A percentile compares a stretch with the other conserved stretches of the same genome.
Conservation (phyloP, 208 protist species). For the Crithidia expoeki region DNA sequence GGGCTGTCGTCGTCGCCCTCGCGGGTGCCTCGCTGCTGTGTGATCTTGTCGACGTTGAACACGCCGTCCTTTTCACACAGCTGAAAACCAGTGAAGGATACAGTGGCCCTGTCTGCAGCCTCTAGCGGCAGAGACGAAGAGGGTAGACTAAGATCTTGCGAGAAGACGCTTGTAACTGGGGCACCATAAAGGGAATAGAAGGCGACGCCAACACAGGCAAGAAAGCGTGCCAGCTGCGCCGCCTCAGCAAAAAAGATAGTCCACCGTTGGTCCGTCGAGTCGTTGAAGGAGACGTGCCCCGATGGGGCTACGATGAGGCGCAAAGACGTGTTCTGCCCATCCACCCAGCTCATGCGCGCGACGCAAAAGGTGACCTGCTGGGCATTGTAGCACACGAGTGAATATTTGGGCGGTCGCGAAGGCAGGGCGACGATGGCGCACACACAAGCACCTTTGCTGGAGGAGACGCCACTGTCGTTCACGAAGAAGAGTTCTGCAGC, state of each 20-base stretch:
- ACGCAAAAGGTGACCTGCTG: slow-evolving; percentile 69
- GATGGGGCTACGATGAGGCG: slow-evolving; percentile 50
- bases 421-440: slow-evolving; percentile 71
- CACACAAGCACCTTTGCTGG: slow-evolving; percentile 62
- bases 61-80: slow-evolving; percentile 28
- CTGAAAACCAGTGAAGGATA: slow-evolving; percentile 57
- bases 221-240: slow-evolving; percentile 44
- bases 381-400: slow-evolving; percentile 82
- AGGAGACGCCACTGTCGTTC: slow-evolving; percentile 42
- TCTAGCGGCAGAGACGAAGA: slow-evolving; percentile 41
- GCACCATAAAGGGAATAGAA: slow-evolving; percentile 64
- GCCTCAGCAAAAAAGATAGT: slow-evolving; percentile 53
- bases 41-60: slow-evolving; percentile 16
- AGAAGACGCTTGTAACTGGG: slow-evolving; percentile 39
- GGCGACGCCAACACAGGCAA: slow-evolving; percentile 64
- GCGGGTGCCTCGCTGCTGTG: slow-evolving; percentile 16
- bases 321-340: slow-evolving; percentile 48
- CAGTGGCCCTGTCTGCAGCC: slow-evolving; percentile 34
- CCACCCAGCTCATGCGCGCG: slow-evolving; percentile 44
- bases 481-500: slow-evolving; percentile 58
- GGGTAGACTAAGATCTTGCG: slow-evolving; percentile 52
- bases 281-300: slow-evolving; percentile 74
- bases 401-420: slow-evolving; percentile 64
- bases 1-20: slow-evolving; percentile 18
- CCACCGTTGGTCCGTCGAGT: slow-evolving; percentile 60